Conservation (phyloP, 352 stramenopile genomes). For the Globisporangium spiculum region DNA sequence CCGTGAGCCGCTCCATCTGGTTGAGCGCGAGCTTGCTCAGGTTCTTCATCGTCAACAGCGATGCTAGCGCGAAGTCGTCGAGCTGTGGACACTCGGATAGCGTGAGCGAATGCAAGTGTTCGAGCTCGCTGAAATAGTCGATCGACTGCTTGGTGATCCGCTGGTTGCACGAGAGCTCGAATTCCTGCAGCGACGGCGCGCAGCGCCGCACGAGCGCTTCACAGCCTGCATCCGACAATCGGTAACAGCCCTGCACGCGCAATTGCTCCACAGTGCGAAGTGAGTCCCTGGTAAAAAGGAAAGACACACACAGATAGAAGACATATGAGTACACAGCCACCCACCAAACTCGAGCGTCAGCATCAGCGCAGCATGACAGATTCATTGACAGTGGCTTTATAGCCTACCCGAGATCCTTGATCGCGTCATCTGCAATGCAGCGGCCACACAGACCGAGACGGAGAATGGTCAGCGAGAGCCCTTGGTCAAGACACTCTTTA, state of each 20-base stretch:
- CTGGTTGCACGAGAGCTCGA: constrained; percentile 83
- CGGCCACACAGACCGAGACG: constrained; percentile 72
- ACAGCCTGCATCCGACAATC: constrained; percentile 63
- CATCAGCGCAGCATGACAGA: not conserved
- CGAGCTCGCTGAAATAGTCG: constrained; percentile 65
- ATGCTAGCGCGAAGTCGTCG: constrained; percentile 50
- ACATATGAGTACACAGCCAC: constrained; percentile 3
- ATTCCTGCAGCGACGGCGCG: constrained; percentile 63
- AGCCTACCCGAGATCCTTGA: constrained; percentile 54
- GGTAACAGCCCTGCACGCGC: constrained; percentile 72
- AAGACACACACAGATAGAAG: not conserved
- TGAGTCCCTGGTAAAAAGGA: constrained; percentile 30
- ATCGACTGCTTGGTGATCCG: constrained; percentile 75
- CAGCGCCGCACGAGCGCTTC: constrained; percentile 65
- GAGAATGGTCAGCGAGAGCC: constrained; percentile 48
- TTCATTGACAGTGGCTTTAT: not conserved
- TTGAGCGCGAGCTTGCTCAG: constrained; percentile 68
- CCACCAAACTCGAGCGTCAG: not conserved
- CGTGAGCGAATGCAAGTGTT: constrained; percentile 60
- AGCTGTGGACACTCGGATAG: constrained; percentile 81
- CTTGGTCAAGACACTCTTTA: constrained; percentile 44
- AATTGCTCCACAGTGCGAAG: constrained; percentile 65
- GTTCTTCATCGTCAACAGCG: constrained; percentile 58
- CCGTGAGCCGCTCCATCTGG: constrained; percentile 73
- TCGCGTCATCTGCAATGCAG: constrained; percentile 72